Evolutionary conservation across 2,329 filamentous ascomycete genomes (phyloP), one percentile per base, ranked within the genome.

Genomic region (Raffaelea ambrosiae): DNA sequence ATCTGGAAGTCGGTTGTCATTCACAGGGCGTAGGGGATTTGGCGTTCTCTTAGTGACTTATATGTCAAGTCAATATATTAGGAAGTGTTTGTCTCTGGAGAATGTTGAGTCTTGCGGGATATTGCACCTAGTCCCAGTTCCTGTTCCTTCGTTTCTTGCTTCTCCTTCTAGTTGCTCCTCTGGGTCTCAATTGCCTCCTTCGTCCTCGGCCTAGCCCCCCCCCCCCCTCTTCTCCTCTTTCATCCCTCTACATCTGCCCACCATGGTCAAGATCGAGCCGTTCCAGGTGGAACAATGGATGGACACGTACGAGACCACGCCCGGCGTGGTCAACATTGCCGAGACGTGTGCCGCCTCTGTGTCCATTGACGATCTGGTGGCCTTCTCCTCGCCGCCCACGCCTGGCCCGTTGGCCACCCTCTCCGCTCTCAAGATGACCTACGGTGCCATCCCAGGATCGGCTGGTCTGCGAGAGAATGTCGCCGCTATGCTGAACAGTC

Each of bases 301-400:
- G 77, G 75, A 81, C 62, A 65, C 68, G 47, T 79, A 79, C 53
- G 76, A 82, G 59, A 69, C 57, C 9, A 79, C 72, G 3, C 73
- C 74, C 0, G 71, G 69, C 5, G 72, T 76, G 2, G 60, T 82
- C 62, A 90, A 94, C 62, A 76, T 91, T 43, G 84, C 86, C 49
- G 86, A 91, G 64, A 91, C 86, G 1, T 91, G 86, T 59, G 84
- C 79, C 48, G 79, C 83, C 3, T 88, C 84, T 3, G 71, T 91
- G 20, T 89, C 86, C 0, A 67, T 91, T 50, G 73, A 84, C 21
- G 77, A 89, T 43, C 71, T 91, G 3, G 66, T 73, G 10, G 63
- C 64, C 0, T 64, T 91, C 22, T 81, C 69, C 49, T 75, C 31
- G n/a, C 29, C 77, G 40, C 74, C 81, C 55, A 73, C 76, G 44